A percentile compares a stretch with the other conserved stretches of the same genome.
Evolutionary conservation across 345 rosid species (phyloP).

Genomic region (Hevea brasiliensis): DNA sequence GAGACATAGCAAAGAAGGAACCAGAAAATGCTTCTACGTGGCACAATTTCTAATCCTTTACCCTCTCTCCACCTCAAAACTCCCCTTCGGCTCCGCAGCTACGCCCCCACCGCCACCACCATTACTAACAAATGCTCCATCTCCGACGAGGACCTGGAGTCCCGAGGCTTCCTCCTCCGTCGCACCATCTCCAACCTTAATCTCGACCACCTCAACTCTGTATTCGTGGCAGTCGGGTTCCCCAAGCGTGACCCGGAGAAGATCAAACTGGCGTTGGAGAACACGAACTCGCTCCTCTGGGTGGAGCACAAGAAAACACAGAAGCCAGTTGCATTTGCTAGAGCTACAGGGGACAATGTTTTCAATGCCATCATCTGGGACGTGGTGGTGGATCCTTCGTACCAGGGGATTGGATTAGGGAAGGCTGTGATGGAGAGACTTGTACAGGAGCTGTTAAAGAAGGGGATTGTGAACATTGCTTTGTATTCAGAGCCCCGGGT

Average conservation of each 20-base stretch:
- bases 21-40: conserved; percentile 51
- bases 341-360: conserved; percentile 89
- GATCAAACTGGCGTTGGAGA: conserved; percentile 63
- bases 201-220: conserved; percentile 68
- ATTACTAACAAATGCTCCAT: conserved; percentile 43
- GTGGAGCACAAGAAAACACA: conserved; percentile 54
- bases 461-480: conserved; percentile 71
- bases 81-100: conserved; percentile 19
- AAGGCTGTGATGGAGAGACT: conserved; percentile 86
- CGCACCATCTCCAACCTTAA: conserved; percentile 57
- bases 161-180: conserved; percentile 74
- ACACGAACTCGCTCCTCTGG: conserved; percentile 75
- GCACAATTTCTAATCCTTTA: conserved; percentile 51
- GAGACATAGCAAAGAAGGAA: neutral
- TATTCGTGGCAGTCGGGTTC: conserved; percentile 87
- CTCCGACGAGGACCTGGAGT: conserved; percentile 62
- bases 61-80: conserved; percentile 35
- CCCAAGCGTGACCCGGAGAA: conserved; percentile 78
- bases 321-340: conserved; percentile 80
- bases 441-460: conserved; percentile 51
- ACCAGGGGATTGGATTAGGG: conserved; percentile 36
- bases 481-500: conserved; percentile 85
- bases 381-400: conserved; percentile 90
- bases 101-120: too few relatives aligned
- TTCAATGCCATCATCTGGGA: conserved; percentile 97